Evolutionary conservation across 1,284 basidiomycete species (phyloP), one percentile per base, ranked within the genome.

Genomic region (Albatrellus sp.): DNA sequence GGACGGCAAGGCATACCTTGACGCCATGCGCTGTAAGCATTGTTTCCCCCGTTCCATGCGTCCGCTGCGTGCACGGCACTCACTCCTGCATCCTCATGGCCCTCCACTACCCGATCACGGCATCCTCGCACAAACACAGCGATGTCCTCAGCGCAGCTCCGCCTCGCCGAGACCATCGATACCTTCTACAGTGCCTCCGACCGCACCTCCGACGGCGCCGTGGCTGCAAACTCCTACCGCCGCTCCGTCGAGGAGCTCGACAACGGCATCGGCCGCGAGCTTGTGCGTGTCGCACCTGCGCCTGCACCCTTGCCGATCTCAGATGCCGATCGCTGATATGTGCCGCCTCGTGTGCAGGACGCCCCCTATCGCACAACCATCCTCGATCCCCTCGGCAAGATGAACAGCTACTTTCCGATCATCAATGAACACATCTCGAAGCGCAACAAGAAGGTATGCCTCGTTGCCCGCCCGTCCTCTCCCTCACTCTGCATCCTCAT

Each of bases 151-250:
- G 80, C 94, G 8, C 94, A 98, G 62, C 77, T 84, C n/a, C 79
- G 91, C 44, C 82, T 99, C 55, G 93, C 91, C 9, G 93, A 96
- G 50, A 96, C 93, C 17, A 75, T 99, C 57, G 86, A 92, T 60
- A 72, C 81, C 5, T 98, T 99, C 71, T 99, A 97, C 63, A 79
- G 79, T 34, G 85, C 88, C 29, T 73, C 86, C 10, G 90, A 92
- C 69, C 73, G 77, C 50, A 68, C 77, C 24, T 90, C 88, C 16
- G 90, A 93, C 53, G 87, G 91, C 24, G 94, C 96, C 11, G 97
- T 98, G 88, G 89, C 93, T 1, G 90, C 89, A 1, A 91, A 97
- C 59, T 86, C 94, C 3, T 99, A 98, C 72, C 93, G 91, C 59
- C 77, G 90, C 31, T 87, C 92, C 0, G 88, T 96, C 4, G 91